Conservation (phyloP, 257 asterid species). For the Solanum acaule region DNA sequence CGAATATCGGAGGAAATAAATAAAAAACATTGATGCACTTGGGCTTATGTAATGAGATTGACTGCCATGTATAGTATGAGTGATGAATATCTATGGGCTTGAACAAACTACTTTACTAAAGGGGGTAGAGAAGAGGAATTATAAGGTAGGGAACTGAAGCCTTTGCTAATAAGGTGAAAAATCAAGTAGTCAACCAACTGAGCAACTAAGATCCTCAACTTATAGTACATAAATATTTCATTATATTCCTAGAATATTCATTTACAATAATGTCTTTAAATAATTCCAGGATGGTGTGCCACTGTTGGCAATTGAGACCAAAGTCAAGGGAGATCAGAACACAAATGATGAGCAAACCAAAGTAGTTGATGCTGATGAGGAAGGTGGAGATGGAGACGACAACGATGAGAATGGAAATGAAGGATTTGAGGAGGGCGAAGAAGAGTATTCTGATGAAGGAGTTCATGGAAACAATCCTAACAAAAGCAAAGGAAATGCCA, state of each 20-base stretch:
- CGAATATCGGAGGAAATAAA: neutral
- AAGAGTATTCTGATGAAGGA: slow-evolving; percentile 28
- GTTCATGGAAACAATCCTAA: slow-evolving; percentile 21
- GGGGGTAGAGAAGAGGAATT: neutral
- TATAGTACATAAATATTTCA: neutral
- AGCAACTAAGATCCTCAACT: too few species aligned
- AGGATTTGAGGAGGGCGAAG: slow-evolving; percentile 26
- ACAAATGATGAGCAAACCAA: neutral
- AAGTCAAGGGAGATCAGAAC: slow-evolving; percentile 6
- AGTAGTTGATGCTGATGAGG: slow-evolving; percentile 43
- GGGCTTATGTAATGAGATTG: neutral
- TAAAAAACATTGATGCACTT: neutral
- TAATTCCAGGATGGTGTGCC: slow-evolving; percentile 8
- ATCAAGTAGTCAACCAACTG: neutral
- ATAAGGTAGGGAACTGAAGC: neutral
- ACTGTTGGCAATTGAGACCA: slow-evolving; percentile 10
- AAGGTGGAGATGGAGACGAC: slow-evolving; percentile 18
- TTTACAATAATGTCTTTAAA: neutral
- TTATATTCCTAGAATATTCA: neutral
- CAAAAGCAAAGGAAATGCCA: slow-evolving; percentile 28
- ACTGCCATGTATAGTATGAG: neutral
- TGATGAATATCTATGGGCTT: neutral
- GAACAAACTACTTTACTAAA: neutral
- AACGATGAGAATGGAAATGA: slow-evolving; percentile 17
- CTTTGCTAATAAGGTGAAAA: neutral